Conservation (phyloP, 2,329 filamentous ascomycete genomes). For the Diaporthe sp. region DNA sequence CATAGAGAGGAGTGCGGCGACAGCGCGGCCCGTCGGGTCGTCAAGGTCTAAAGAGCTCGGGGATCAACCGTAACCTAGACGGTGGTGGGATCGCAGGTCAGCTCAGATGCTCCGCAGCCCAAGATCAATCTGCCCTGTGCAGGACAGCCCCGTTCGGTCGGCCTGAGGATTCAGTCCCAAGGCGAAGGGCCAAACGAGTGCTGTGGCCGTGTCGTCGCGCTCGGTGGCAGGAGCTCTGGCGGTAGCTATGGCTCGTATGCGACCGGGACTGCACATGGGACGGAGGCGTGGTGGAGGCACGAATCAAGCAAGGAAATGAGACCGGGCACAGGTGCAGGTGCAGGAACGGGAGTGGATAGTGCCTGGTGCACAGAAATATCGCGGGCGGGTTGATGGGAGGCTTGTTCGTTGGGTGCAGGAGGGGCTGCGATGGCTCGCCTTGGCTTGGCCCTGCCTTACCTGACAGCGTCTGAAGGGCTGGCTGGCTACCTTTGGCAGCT, state of each 20-base stretch:
- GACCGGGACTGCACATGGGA: conserved; percentile 25
- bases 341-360: conserved; percentile 11
- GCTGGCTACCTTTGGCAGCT: conserved; percentile 8
- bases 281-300: conserved; percentile 4
- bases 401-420: conserved; percentile 31
- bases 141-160: not conserved
- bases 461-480: conserved; percentile 34
- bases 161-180: conserved; percentile 1
- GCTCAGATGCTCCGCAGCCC: conserved; percentile 9
- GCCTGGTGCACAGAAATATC: conserved; percentile 29
- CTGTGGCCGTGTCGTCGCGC: conserved; percentile 14
- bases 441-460: conserved; percentile 28
- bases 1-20: conserved; percentile 37
- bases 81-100: conserved; percentile 25
- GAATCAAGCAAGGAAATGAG: conserved; percentile 15
- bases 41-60: conserved; percentile 25
- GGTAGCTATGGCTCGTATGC: conserved; percentile 30
- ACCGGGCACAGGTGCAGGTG: conserved; percentile 8
- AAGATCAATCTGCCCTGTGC: not conserved
- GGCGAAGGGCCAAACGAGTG: conserved; percentile 8
- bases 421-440: conserved; percentile 31
- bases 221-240: conserved; percentile 12
- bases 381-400: conserved; percentile 24
- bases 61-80: conserved; percentile 32
- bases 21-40: conserved; percentile 36